Evolutionary conservation across 169 alveolate species (phyloP).

Genomic region (Plasmodium coatneyi): DNA sequence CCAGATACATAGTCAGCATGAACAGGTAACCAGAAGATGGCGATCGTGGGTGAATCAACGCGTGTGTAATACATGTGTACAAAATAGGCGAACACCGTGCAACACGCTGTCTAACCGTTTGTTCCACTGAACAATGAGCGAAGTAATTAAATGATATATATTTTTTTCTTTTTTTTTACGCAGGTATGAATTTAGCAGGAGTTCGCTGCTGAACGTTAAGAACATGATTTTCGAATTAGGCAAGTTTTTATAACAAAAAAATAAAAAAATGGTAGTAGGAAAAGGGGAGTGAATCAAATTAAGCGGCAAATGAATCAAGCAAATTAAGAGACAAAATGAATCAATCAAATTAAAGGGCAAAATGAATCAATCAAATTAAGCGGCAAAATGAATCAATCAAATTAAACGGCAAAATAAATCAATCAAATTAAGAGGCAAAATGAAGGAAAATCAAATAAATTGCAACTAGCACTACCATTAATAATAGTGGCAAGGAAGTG

Average conservation of each 20-base stretch:
- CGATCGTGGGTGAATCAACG: not conserved
- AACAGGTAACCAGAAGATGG: constrained; percentile 16
- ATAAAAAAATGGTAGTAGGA: not conserved
- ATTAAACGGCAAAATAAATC: no score
- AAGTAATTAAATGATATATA: not conserved
- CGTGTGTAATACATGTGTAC: not conserved
- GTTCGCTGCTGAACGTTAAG: constrained; percentile 7
- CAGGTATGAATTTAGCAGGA: constrained; percentile 34
- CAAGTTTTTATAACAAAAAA: constrained; percentile 19
- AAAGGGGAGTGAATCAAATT: not conserved
- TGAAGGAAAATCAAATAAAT: no score
- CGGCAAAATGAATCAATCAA: no score
- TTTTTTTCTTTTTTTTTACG: constrained; percentile 7
- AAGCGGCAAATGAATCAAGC: not conserved
- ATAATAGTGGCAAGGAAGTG: not conserved
- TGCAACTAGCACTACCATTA: not conserved
- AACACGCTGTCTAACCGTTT: not conserved
- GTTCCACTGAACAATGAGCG: not conserved
- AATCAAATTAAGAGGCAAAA: no score
- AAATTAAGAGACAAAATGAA: no score
- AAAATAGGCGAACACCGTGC: not conserved
- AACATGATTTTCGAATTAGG: constrained; percentile 28
- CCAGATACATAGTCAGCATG: constrained; percentile 28
- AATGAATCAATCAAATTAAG: no score
- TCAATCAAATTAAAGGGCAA: no score